phyloP scores from a whole-genome alignment of 345 rosid genomes.

The Hibiscus trionum region DNA sequence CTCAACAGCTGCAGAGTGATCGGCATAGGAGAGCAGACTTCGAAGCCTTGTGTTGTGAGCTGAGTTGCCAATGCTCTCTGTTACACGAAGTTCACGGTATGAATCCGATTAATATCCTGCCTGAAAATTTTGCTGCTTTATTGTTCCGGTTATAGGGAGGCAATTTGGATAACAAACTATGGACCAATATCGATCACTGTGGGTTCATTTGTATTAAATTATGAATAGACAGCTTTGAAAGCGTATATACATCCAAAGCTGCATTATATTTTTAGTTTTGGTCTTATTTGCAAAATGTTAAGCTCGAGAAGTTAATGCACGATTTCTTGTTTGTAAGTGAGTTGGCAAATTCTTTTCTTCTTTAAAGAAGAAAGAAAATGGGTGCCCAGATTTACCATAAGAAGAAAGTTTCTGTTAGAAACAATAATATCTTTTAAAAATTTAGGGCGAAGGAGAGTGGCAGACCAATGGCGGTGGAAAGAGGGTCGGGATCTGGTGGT shows the following conservation, averaged over 20 bases:
- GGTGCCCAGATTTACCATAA: no score
- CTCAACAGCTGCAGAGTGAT: conserved; percentile 49
- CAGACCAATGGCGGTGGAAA: no score
- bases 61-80: conserved; percentile 3
- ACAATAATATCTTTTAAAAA: no score
- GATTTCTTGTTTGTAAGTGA: neutral
- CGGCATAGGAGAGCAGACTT: neutral
- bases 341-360: neutral
- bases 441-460: no score
- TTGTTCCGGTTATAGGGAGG: neutral
- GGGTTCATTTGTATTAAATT: neutral
- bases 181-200: neutral
- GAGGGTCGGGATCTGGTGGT: no score
- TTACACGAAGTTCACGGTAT: neutral
- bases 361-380: neutral
- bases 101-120: neutral
- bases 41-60: neutral
- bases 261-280: neutral
- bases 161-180: neutral
- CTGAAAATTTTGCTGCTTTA: neutral
- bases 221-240: neutral
- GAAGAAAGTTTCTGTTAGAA: no score
- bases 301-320: neutral
- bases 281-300: neutral
- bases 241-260: neutral